Evolutionary conservation across 306 rosid genomes (phyloP), one percentile per base, ranked within the genome.

Genomic region (Rosa lucieae): DNA sequence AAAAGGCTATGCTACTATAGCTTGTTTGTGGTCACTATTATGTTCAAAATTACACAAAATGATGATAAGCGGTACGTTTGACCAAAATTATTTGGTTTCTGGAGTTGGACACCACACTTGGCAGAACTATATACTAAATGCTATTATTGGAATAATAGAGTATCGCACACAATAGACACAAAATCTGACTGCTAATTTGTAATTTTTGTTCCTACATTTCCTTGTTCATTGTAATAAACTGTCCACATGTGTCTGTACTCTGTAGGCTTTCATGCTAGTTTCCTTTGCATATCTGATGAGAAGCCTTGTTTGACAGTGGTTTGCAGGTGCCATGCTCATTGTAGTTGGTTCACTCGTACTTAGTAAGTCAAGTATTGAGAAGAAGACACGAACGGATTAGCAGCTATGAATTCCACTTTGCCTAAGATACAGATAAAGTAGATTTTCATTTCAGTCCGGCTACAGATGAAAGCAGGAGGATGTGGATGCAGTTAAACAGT

Each of bases 261-360:
- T 35, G 70, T 35, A 5, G 37, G 37, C 37, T 56, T 74, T 42
- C 56, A 21, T 20, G 10, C 67, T 66, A 43, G 2, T 59, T 52
- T 29, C 43, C 56, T 35, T 63, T 82, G 77, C 77, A 40, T 55
- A 79, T 80, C 85, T 87, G 77, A 80, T 77, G 42, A 73, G 44
- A 55, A 61, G 44, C 51, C 55, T 53, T 78, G 67, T 76, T 78
- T 74, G 72, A 37, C 84, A 94, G 97, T 94, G 99, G 90, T 79
- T 94, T 87, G 91, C 93, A 85, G 99, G 99, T 46, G 99, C 99
- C 43, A 6, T 86, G 69, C 92, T 94, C 71, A 87, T 92, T 62
- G 92, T 92, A n/a, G 77, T 92, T 23, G 97, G 97, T 48, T 92
- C 92, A 4, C 67, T 92, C 53, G 32, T 94, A 49, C 97, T 91